A percentile compares a stretch with the other conserved stretches of the same genome.
Evolutionary conservation across 176 grass and related monocot species (phyloP).

Genomic region (Thalia dealbata): DNA sequence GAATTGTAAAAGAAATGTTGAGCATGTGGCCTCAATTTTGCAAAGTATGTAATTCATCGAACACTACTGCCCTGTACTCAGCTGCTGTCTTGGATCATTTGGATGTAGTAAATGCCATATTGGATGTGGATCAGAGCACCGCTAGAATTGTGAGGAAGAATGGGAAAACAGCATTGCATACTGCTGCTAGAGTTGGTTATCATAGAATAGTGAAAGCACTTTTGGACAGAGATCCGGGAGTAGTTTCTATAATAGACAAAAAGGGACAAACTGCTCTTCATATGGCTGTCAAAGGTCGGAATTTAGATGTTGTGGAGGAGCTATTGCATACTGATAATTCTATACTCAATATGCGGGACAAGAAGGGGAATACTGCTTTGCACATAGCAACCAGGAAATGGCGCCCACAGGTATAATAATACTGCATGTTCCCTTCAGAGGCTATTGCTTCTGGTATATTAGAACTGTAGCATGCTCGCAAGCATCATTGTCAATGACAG

Average conservation of each 20-base stretch:
- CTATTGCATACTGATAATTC: slow-evolving; percentile 70
- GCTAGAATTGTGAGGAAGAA: slow-evolving; percentile 79
- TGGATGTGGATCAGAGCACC: slow-evolving; percentile 46
- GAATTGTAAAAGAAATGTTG: slow-evolving; percentile 70
- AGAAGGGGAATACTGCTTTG: slow-evolving; percentile 88
- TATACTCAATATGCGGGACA: slow-evolving; percentile 82
- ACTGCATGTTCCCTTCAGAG: not conserved
- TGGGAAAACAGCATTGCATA: slow-evolving; percentile 83
- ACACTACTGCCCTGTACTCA: slow-evolving; percentile 81
- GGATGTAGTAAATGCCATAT: slow-evolving; percentile 79
- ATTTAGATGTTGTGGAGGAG: slow-evolving; percentile 84
- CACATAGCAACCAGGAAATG: slow-evolving; percentile 64
- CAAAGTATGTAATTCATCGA: slow-evolving; percentile 61
- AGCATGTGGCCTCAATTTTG: slow-evolving; percentile 56
- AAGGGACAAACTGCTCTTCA: slow-evolving; percentile 97
- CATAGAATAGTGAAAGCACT: slow-evolving; percentile 70
- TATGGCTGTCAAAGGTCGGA: slow-evolving; percentile 98
- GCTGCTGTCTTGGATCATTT: slow-evolving; percentile 82
- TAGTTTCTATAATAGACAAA: slow-evolving; percentile 73
- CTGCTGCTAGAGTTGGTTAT: slow-evolving; percentile 63
- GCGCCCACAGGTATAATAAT: slow-evolving; percentile 57
- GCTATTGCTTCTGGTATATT: not conserved
- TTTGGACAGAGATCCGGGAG: slow-evolving; percentile 57
- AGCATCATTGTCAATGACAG: slow-evolving; percentile 42
- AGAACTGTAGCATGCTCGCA: slow-evolving; percentile 39